Base-by-base conservation (phyloP, 306 rosid genomes). In the Aeschynomene evenia region DNA sequence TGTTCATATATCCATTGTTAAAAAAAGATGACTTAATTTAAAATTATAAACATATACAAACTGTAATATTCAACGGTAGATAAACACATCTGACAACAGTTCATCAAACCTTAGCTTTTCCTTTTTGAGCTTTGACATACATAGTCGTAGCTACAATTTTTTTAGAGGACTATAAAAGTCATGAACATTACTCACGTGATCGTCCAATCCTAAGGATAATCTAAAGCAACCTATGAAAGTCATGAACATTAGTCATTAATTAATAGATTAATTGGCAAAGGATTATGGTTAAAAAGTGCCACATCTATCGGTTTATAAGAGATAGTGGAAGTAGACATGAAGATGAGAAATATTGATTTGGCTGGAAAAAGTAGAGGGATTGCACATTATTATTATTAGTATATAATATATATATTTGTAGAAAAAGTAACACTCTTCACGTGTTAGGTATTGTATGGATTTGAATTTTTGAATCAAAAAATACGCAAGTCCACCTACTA, bases 381-480 rank as follows among this genome's bases (percentile, higher is more conserved):
- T 13, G 23, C 36, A 10, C 51, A 24, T 53, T 54, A 24, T n/a
- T n/a, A n/a, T n/a, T n/a, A n/a, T n/a, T n/a, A n/a, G n/a, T n/a
- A n/a, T n/a, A n/a, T n/a, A n/a, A n/a, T n/a, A n/a, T n/a, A n/a
- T 1, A 15, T 55, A 55, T n/a, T 36, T 18, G 11, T 36, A 36
- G 40, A 54, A 69, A 39, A 54, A 11, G 15, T 22, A 52, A 9
- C 14, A 12, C 39, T 34, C 12, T 18, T 72, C 82, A 68, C 64
- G 34, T 71, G 81, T 72, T 79, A 62, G 80, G 82, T 83, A 70
- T 5, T 21, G 15, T 10, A 5, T 51, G 28, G 45, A 7, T 57
- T 29, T 66, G 59, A 60, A 29, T n/a, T 50, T 62, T 50, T 63
- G 5, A 6, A 6, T 21, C 18, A 3, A 59, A 3, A 59, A 40